These are phyloP conservation scores for Ustilago bromivora DNA, from an alignment of 1,284 basidiomycete genomes.

Conservation along the genomic window DNA sequence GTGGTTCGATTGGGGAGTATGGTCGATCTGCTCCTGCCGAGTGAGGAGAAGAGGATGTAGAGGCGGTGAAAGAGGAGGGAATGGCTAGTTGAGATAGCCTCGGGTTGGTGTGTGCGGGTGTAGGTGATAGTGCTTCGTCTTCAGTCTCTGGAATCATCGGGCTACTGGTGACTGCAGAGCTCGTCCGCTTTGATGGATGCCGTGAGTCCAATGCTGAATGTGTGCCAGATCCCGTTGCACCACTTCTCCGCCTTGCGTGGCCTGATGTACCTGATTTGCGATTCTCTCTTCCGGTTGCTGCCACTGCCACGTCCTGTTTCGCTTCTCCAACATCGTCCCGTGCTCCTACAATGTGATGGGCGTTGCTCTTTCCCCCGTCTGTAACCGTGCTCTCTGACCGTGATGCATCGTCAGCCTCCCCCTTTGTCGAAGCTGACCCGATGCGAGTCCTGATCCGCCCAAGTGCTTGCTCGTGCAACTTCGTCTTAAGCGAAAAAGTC, in stretches of 20 bases:
- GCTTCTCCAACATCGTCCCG: background rate
- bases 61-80: slow-evolving; percentile 12
- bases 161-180: slow-evolving; percentile 15
- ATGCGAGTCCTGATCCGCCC: slow-evolving; percentile 10
- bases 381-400: background rate
- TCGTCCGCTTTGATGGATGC: slow-evolving; percentile 14
- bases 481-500: slow-evolving; percentile 44
- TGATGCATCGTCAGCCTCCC: background rate
- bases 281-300: slow-evolving; percentile 37
- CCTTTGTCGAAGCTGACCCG: background rate
- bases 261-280: slow-evolving; percentile 15
- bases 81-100: slow-evolving; percentile 18
- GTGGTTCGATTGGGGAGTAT: slow-evolving; percentile 48
- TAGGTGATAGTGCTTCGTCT: slow-evolving; percentile 7
- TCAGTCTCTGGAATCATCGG: slow-evolving; percentile 32
- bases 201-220: slow-evolving; percentile 12
- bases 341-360: background rate
- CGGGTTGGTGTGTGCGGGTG: background rate
- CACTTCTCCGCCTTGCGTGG: slow-evolving; percentile 34
- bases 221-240: slow-evolving; percentile 39
- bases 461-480: slow-evolving; percentile 15
- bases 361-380: background rate
- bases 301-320: slow-evolving; percentile 27
- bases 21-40: slow-evolving; percentile 42
- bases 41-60: slow-evolving; percentile 9